These are phyloP conservation scores for Beauveria varroae DNA, from an alignment of 2,329 filamentous ascomycete genomes.

Conservation along the genomic window DNA sequence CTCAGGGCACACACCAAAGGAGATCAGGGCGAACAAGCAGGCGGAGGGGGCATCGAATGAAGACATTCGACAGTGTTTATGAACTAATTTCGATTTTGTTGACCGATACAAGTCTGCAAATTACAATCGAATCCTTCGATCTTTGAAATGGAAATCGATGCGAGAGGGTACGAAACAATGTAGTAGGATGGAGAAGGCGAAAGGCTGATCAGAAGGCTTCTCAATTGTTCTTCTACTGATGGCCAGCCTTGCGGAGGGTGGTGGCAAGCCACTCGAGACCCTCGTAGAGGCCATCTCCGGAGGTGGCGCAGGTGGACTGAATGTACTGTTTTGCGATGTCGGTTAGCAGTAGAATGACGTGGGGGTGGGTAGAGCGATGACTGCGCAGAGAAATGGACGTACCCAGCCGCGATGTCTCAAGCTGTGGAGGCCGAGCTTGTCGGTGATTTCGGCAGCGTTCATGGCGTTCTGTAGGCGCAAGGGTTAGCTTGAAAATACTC, in stretches of 20 bases:
- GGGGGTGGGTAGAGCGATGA: background rate
- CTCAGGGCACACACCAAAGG: constrained; percentile 14
- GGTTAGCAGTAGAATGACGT: constrained; percentile 1
- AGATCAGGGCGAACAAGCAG: constrained; percentile 13
- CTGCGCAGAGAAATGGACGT: constrained; percentile 38
- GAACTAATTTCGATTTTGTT: constrained; percentile 49
- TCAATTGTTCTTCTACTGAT: constrained; percentile 44
- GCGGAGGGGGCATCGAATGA: constrained; percentile 14
- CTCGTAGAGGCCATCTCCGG: constrained; percentile 98
- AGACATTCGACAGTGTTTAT: constrained; percentile 31
- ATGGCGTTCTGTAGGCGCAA: constrained; percentile 72
- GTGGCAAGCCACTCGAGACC: constrained; percentile 90
- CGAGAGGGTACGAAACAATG: constrained; percentile 32
- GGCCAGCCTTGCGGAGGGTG: constrained; percentile 69
- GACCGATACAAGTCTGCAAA: constrained; percentile 44
- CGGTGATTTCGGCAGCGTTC: constrained; percentile 99
- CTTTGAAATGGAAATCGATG: constrained; percentile 31
- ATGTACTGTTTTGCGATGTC: constrained; percentile 62
- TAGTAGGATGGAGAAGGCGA: constrained; percentile 28
- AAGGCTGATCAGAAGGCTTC: constrained; percentile 22
- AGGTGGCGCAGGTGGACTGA: constrained; percentile 98
- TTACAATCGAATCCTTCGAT: constrained; percentile 49
- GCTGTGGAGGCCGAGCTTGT: constrained; percentile 99
- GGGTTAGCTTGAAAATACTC: constrained; percentile 15
- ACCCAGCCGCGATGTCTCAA: constrained; percentile 98